phyloP scores from a whole-genome alignment of 345 rosid species.

The Euphorbia peplus region DNA sequence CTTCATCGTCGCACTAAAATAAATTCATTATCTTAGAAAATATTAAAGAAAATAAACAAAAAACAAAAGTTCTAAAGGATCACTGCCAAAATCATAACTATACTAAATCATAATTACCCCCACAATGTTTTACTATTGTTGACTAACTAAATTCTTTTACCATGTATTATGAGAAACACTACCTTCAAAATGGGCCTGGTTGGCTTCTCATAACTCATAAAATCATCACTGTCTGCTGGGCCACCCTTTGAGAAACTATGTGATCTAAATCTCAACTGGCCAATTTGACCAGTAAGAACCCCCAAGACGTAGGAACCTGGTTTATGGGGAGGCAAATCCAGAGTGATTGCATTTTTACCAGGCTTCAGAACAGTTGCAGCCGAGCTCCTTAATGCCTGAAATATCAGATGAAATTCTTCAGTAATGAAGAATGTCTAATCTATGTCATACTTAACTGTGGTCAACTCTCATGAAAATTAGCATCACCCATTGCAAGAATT shows the following conservation, averaged over 20 bases:
- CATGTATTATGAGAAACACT: conserved; percentile 21
- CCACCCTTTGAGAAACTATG: conserved; percentile 95
- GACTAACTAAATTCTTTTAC: background rate
- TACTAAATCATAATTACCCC: background rate
- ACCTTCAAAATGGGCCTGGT: conserved; percentile 91
- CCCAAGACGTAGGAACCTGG: conserved; percentile 96
- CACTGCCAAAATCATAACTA: background rate
- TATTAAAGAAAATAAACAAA: background rate
- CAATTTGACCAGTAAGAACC: conserved; percentile 91
- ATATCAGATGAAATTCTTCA: conserved; percentile 24
- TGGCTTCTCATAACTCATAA: conserved; percentile 96
- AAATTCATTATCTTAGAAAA: background rate
- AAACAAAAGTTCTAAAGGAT: background rate
- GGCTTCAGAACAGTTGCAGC: conserved; percentile 67
- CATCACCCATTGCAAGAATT: conserved; percentile 13
- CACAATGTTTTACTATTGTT: background rate
- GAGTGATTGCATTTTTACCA: conserved; percentile 64
- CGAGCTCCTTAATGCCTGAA: conserved; percentile 78
- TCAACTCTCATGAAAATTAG: background rate
- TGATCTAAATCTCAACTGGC: conserved; percentile 86
- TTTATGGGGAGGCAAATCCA: conserved; percentile 81
- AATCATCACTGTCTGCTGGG: conserved; percentile 93
- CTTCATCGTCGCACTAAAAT: background rate
- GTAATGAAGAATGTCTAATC: conserved; percentile 10
- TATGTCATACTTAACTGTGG: background rate